phyloP scores from a whole-genome alignment of 495 filamentous ascomycete species.

The Penicillium pancosmium region DNA sequence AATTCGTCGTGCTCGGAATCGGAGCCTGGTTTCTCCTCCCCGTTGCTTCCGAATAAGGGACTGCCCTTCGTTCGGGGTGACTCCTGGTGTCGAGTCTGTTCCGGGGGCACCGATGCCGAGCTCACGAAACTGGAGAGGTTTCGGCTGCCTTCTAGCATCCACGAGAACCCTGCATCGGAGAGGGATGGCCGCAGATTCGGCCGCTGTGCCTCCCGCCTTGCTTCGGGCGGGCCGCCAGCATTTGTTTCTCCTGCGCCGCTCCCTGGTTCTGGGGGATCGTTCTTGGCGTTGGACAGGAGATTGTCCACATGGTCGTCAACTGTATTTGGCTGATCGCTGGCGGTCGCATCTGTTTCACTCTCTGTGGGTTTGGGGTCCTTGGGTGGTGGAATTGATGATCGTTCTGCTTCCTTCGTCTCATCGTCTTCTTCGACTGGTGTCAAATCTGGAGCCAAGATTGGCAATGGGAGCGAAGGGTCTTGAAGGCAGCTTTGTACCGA shows the following conservation, averaged over 20 bases:
- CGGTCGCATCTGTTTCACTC: slow-evolving; percentile 5
- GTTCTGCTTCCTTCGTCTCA: slow-evolving; percentile 14
- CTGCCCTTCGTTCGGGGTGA: slow-evolving; percentile 31
- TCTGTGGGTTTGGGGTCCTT: not conserved
- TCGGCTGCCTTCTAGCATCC: slow-evolving; percentile 79
- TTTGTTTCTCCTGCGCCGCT: slow-evolving; percentile 10
- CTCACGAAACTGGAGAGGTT: slow-evolving; percentile 53
- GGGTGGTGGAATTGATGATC: slow-evolving; percentile 15
- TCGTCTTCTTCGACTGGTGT: slow-evolving; percentile 4
- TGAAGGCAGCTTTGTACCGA: slow-evolving; percentile 78
- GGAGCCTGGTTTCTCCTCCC: slow-evolving; percentile 31
- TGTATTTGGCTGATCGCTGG: slow-evolving; percentile 10
- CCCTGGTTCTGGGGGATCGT: slow-evolving; percentile 17
- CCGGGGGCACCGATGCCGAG: slow-evolving; percentile 49
- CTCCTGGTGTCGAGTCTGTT: slow-evolving; percentile 45
- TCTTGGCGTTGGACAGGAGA: slow-evolving; percentile 11
- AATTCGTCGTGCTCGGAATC: slow-evolving; percentile 45
- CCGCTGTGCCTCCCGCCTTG: slow-evolving; percentile 14
- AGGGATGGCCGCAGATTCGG: slow-evolving; percentile 44
- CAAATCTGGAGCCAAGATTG: slow-evolving; percentile 22
- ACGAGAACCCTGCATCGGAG: slow-evolving; percentile 86
- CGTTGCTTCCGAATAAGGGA: slow-evolving; percentile 44
- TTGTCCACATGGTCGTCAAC: slow-evolving; percentile 9
- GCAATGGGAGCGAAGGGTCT: slow-evolving; percentile 58
- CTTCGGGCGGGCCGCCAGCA: slow-evolving; percentile 14